Evolutionary conservation across 805 yeast genomes (phyloP), one percentile per base, ranked within the genome.

Genomic region (Kluyveromyces lactis): DNA sequence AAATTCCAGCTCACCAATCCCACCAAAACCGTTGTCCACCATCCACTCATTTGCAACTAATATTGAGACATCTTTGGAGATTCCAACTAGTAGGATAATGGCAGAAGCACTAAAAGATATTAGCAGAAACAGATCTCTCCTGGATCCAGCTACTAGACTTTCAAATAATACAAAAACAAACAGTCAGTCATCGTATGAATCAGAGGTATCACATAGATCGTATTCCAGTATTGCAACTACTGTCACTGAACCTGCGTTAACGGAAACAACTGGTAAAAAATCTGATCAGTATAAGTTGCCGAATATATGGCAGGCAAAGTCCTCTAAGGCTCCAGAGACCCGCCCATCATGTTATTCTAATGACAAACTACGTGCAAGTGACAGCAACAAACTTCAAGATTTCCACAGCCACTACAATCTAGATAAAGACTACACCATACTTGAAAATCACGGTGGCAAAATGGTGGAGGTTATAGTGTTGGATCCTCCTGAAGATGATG

Each of bases 201-300:
- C 63, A 1, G 49, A 54, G 32, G 53, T 56, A 34, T 57, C 62
- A 0, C 39, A 44, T 13, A 38, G 37, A 13, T 47, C 61, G 13
- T 40, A 38, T 18, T 44, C 37, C 37, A 38, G 18, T 29, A 42
- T 26, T 19, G 44, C 26, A 27, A 31, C 27, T 8, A 26, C 18
- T 12, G 16, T 21, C 8, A 18, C 27, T 15, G 27, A 26, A 18
- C 18, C 26, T 15, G 11, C n/a, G 17, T 18, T 27, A 11, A 13
- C 30, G 16, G 30, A 27, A 27, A 27, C 13, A 7, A 6, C 24
- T 6, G 24, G 8, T 9, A 9, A 9, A 6, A 21, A 21, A 21
- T 9, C 24, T 6, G 9, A 6, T 21, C 8, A 21, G 8, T 21
- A 21, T 21, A 6, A 6, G 9, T 21, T 21, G 9, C 6, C 24